These are phyloP conservation scores for Bimuria novae-zelandiae DNA, from an alignment of 2,329 filamentous ascomycete genomes.

Conservation along the genomic window DNA sequence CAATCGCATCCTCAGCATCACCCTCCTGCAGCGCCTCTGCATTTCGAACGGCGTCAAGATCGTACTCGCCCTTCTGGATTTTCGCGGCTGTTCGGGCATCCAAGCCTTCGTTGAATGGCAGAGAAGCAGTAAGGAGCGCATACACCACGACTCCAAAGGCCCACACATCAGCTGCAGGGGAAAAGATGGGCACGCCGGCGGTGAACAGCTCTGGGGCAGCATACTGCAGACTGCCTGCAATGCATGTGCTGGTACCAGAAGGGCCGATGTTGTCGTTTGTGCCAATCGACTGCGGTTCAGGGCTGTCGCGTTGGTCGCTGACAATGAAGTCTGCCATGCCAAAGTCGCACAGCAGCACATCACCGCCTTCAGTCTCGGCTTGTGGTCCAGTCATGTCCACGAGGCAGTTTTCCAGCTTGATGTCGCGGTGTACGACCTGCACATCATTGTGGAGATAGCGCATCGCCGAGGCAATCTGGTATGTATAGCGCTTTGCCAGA, in stretches of 20 bases:
- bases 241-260: constrained; percentile 60
- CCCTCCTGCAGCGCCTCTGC: constrained; percentile 45
- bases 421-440: constrained; percentile 67
- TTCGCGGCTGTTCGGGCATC: constrained; percentile 62
- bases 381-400: constrained; percentile 59
- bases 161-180: constrained; percentile 68
- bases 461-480: constrained; percentile 66
- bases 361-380: constrained; percentile 56
- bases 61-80: constrained; percentile 65
- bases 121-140: constrained; percentile 62
- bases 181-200: constrained; percentile 47
- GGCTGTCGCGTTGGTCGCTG: constrained; percentile 56
- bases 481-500: constrained; percentile 63
- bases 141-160: constrained; percentile 68
- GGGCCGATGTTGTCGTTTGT: constrained; percentile 55
- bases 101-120: constrained; percentile 67
- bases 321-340: constrained; percentile 71
- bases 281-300: constrained; percentile 54
- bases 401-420: constrained; percentile 72
- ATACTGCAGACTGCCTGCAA: constrained; percentile 65
- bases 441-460: constrained; percentile 71
- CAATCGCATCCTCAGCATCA: constrained; percentile 53
- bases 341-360: constrained; percentile 69
- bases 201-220: constrained; percentile 56
- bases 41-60: constrained; percentile 55